phyloP scores from a whole-genome alignment of 75 land plant genomes.

The Pinus taeda region DNA sequence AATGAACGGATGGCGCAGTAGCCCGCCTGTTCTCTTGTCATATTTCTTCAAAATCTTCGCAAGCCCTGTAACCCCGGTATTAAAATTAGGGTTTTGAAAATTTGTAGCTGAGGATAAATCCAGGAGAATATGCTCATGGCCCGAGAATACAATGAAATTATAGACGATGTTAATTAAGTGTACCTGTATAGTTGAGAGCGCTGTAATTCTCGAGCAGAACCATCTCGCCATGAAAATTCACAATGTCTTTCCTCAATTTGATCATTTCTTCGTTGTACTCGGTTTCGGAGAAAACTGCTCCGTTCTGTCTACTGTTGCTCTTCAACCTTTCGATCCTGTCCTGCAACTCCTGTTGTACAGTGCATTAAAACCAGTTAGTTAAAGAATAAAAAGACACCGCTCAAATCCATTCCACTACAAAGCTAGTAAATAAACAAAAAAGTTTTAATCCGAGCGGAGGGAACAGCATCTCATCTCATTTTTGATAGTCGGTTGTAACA shows the following conservation, averaged over 20 bases:
- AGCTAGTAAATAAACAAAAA: neutral
- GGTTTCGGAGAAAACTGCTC: constrained; percentile 25
- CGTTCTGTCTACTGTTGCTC: constrained; percentile 24
- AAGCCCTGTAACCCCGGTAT: constrained; percentile 38
- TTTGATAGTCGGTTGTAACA: too few relatives aligned
- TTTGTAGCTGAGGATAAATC: too few relatives aligned
- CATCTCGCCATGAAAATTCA: constrained; percentile 57
- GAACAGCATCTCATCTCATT: too few relatives aligned
- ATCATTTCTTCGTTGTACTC: constrained; percentile 30
- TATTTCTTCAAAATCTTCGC: constrained; percentile 95
- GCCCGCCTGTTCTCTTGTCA: constrained; percentile 81
- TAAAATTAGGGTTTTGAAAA: too few relatives aligned
- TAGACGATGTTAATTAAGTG: neutral
- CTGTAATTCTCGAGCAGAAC: constrained; percentile 55
- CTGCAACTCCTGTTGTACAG: constrained; percentile 56
- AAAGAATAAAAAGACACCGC: neutral
- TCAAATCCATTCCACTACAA: neutral
- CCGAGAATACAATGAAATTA: neutral
- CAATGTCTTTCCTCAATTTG: constrained; percentile 39
- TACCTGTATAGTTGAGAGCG: constrained; percentile 55
- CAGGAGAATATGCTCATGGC: too few relatives aligned
- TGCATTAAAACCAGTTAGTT: neutral
- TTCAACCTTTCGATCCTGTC: constrained; percentile 48
- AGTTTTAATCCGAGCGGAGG: neutral
- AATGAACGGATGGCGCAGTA: constrained; percentile 66